Conservation (phyloP, 768 basidiomycete species). For the Termitomyces sp. region DNA sequence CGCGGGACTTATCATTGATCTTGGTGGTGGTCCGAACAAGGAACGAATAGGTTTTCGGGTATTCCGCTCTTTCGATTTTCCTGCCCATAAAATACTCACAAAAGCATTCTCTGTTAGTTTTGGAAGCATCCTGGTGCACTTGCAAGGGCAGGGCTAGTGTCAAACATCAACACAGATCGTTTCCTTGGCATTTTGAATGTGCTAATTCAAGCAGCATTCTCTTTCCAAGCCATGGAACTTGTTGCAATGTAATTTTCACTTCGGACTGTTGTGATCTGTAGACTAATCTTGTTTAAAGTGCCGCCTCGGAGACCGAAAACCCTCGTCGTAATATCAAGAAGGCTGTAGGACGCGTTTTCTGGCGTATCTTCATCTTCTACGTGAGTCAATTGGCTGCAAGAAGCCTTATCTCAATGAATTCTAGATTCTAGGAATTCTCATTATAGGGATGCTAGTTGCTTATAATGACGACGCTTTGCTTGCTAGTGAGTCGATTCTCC, state of each 20-base stretch:
- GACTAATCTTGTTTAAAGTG: constrained; percentile 27
- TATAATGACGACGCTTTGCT: constrained; percentile 54
- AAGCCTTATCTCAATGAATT: not conserved
- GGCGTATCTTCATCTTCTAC: constrained; percentile 77
- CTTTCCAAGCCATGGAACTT: constrained; percentile 73
- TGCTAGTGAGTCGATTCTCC: constrained; percentile 17
- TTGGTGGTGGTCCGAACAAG: constrained; percentile 70
- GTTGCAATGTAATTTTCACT: constrained; percentile 47
- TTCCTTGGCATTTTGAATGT: constrained; percentile 40
- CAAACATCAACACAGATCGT: constrained; percentile 37
- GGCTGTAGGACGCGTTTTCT: constrained; percentile 73
- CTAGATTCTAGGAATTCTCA: constrained; percentile 62
- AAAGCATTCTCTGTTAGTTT: constrained; percentile 29
- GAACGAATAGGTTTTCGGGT: constrained; percentile 67
- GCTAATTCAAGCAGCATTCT: constrained; percentile 59
- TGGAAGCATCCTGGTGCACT: constrained; percentile 71
- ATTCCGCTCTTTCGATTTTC: constrained; percentile 18
- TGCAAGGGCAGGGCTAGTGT: constrained; percentile 34
- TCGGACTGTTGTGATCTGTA: not conserved
- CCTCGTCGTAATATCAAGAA: constrained; percentile 77
- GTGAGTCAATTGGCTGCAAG: constrained; percentile 23
- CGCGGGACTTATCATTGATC: constrained; percentile 63
- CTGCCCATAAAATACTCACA: not conserved
- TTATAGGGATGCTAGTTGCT: constrained; percentile 77
- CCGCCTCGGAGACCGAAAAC: constrained; percentile 72